These are phyloP conservation scores for Ophiostoma perfectum DNA, from an alignment of 2,329 filamentous ascomycete genomes.

Conservation along the genomic window DNA sequence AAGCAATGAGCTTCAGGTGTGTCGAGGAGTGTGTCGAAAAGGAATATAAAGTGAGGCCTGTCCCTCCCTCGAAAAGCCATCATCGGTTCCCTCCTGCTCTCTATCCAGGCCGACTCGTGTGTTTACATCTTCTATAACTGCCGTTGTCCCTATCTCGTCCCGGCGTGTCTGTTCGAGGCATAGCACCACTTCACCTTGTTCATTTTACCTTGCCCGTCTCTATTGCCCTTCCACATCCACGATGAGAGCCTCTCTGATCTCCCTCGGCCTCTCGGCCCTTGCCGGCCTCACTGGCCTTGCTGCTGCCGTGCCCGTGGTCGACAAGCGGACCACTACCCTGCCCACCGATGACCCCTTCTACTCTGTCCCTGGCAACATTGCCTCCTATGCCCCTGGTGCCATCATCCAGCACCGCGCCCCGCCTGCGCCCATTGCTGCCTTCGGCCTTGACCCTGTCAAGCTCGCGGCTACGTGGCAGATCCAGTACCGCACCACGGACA, in stretches of 20 bases:
- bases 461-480: slow-evolving; percentile 17
- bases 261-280: neutral
- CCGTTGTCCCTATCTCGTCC: no score
- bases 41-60: no score
- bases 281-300: neutral
- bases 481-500: slow-evolving; percentile 23
- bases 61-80: no score
- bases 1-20: neutral
- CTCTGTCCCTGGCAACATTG: slow-evolving; percentile 18
- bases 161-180: no score
- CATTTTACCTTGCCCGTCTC: neutral
- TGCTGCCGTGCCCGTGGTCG: neutral
- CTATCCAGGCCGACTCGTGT: no score
- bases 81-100: no score
- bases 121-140: no score
- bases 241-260: neutral
- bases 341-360: slow-evolving; percentile 21
- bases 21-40: no score
- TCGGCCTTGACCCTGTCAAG: slow-evolving; percentile 13
- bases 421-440: slow-evolving; percentile 18
- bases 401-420: slow-evolving; percentile 19
- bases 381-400: slow-evolving; percentile 12
- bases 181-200: neutral
- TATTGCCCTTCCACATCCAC: neutral
- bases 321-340: neutral